These are phyloP conservation scores for Cyberlindnera saturnus DNA, from an alignment of 805 yeast genomes.

Conservation along the genomic window DNA sequence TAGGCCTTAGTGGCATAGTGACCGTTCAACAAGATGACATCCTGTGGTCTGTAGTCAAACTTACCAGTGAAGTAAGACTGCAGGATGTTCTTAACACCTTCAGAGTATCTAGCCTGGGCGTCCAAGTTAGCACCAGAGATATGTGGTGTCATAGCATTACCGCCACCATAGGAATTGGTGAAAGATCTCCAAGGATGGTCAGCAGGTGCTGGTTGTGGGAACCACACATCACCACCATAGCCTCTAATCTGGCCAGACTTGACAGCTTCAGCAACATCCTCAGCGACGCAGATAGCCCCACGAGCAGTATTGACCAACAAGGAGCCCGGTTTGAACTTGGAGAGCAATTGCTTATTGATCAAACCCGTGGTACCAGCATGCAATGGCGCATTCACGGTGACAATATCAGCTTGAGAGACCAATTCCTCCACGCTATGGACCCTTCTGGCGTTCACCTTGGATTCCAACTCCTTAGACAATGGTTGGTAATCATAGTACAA, in stretches of 20 bases:
- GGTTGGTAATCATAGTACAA: slow-evolving; percentile 72
- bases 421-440: slow-evolving; percentile 57
- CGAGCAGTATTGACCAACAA: slow-evolving; percentile 75
- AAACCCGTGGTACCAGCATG: slow-evolving; percentile 65
- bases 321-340: slow-evolving; percentile 69
- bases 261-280: slow-evolving; percentile 73
- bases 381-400: slow-evolving; percentile 72
- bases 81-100: slow-evolving; percentile 62
- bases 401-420: slow-evolving; percentile 63
- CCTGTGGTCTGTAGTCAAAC: slow-evolving; percentile 68
- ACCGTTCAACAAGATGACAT: slow-evolving; percentile 66
- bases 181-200: slow-evolving; percentile 74
- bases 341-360: slow-evolving; percentile 56
- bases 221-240: slow-evolving; percentile 85
- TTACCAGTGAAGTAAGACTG: slow-evolving; percentile 56
- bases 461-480: slow-evolving; percentile 52
- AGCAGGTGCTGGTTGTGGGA: slow-evolving; percentile 76
- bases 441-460: slow-evolving; percentile 52
- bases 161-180: slow-evolving; percentile 60
- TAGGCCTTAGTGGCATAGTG: slow-evolving; percentile 69
- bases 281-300: slow-evolving; percentile 70
- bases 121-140: slow-evolving; percentile 75
- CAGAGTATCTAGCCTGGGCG: slow-evolving; percentile 71
- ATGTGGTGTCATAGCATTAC: slow-evolving; percentile 85
- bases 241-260: slow-evolving; percentile 64